Evolutionary conservation across 108 stramenopile genomes (phyloP).

Genomic region (Chaetoceros muelleri): DNA sequence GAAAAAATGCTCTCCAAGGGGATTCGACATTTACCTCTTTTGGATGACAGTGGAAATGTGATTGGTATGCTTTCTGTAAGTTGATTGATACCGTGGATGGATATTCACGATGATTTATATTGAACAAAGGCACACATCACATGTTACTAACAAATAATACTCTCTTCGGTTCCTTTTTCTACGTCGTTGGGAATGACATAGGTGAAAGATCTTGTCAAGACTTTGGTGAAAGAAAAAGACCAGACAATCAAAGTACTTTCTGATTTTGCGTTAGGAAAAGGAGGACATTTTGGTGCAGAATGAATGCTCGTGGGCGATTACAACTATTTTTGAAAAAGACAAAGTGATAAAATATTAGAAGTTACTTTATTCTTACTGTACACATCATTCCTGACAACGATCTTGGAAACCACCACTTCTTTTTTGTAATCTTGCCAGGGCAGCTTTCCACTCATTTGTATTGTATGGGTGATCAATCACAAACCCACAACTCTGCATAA

Average conservation of each 20-base stretch:
- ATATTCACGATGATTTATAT: too few species aligned
- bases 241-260: conserved; percentile 62
- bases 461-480: conserved; percentile 51
- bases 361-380: too few species aligned
- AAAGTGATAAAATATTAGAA: too few species aligned
- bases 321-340: too few species aligned
- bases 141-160: too few species aligned
- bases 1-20: conserved; percentile 82
- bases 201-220: conserved; percentile 81
- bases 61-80: conserved; percentile 74
- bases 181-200: too few species aligned
- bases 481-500: conserved; percentile 56
- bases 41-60: conserved; percentile 57
- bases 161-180: too few species aligned
- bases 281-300: conserved; percentile 58
- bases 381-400: background rate
- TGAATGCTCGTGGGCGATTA: too few species aligned
- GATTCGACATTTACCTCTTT: conserved; percentile 86
- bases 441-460: conserved; percentile 29
- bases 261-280: conserved; percentile 76
- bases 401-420: conserved; percentile 26
- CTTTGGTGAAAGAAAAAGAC: conserved; percentile 64
- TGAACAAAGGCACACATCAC: too few species aligned
- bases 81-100: too few species aligned
- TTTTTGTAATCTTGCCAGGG: conserved; percentile 25